phyloP scores from a whole-genome alignment of 2,329 filamentous ascomycete species.

The Alternaria novae-zelandiae region DNA sequence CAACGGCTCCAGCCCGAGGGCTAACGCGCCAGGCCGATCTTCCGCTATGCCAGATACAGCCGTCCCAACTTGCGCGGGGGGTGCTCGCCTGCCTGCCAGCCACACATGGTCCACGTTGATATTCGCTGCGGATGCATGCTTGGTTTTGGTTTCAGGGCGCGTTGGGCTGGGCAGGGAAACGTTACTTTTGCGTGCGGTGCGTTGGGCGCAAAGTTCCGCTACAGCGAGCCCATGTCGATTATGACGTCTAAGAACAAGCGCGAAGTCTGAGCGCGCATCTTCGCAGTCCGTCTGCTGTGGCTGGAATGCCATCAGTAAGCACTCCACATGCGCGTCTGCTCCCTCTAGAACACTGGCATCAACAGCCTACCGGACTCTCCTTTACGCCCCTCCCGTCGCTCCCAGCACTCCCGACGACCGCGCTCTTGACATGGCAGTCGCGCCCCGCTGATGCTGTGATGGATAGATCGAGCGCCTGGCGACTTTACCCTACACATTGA shows the following conservation, averaged over 20 bases:
- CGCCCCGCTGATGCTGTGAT: constrained; percentile 1
- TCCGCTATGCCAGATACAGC: constrained; percentile 12
- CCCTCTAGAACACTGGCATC: background rate
- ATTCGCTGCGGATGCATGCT: background rate
- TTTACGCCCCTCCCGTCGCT: constrained; percentile 3
- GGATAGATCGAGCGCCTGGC: background rate
- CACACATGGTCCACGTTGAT: background rate
- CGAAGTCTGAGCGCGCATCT: constrained; percentile 10
- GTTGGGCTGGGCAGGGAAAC: background rate
- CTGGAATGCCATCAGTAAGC: constrained; percentile 20
- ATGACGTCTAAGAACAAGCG: constrained; percentile 13
- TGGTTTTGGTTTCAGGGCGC: background rate
- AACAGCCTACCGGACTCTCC: background rate
- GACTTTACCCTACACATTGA: background rate
- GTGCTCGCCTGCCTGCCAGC: background rate
- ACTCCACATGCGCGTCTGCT: constrained; percentile 10
- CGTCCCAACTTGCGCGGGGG: background rate
- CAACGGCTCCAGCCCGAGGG: background rate
- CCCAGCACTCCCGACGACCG: background rate
- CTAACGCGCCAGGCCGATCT: constrained; percentile 11
- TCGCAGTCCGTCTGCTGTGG: constrained; percentile 9
- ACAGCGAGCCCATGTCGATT: background rate
- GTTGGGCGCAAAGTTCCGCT: background rate
- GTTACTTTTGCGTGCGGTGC: background rate
- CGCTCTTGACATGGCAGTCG: constrained; percentile 7